These are phyloP conservation scores for Phytopythium litorale DNA, from an alignment of 352 stramenopile genomes.

Conservation along the genomic window DNA sequence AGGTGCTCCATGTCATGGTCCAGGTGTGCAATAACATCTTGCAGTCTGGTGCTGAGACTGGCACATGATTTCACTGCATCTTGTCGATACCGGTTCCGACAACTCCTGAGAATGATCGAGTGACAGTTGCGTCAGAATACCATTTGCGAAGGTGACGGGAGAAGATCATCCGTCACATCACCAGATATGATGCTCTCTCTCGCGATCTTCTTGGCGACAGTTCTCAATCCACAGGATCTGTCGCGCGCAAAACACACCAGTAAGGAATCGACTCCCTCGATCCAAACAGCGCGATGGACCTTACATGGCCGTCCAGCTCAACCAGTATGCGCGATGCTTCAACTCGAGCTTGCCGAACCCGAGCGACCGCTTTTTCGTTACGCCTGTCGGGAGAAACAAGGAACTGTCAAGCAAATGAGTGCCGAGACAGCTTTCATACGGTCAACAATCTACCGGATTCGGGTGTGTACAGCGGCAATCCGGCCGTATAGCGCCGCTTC, in stretches of 20 bases:
- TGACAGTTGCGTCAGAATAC: background rate
- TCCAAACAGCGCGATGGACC: background rate
- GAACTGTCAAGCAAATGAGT: background rate
- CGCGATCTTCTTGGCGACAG: conserved; percentile 10
- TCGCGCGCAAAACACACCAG: background rate
- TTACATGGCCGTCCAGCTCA: background rate
- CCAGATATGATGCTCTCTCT: conserved; percentile 19
- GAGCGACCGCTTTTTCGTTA: background rate
- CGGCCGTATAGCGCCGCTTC: background rate
- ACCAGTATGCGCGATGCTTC: background rate
- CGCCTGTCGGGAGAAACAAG: background rate
- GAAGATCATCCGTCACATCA: conserved; percentile 1
- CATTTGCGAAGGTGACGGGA: background rate
- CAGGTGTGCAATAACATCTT: conserved; percentile 9
- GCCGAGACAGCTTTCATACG: background rate
- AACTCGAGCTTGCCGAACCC: background rate
- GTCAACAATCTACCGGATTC: background rate
- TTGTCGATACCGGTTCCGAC: conserved; percentile 18
- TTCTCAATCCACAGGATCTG: conserved; percentile 25
- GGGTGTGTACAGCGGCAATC: background rate
- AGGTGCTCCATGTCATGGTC: background rate
- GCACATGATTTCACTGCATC: conserved; percentile 11
- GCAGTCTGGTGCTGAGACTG: conserved; percentile 9
- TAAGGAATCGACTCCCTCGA: background rate
- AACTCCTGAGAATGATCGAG: conserved; percentile 12